Evolutionary conservation across 345 rosid genomes (phyloP).

Genomic region (Rhizophora apiculata): DNA sequence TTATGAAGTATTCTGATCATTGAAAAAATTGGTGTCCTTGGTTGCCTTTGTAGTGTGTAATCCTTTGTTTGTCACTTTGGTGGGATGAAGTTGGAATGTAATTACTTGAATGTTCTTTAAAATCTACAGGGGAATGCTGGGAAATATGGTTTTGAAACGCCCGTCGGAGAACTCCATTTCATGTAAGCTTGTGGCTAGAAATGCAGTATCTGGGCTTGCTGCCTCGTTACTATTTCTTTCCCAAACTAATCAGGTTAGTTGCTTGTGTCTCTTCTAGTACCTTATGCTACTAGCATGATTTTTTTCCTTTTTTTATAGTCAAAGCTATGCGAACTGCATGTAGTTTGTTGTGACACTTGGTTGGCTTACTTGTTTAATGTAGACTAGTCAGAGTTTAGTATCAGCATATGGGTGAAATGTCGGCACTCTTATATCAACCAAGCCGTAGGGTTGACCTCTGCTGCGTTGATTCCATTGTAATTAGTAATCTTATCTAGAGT

Average conservation of each 20-base stretch:
- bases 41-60: background rate
- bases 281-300: background rate
- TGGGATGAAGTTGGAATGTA: background rate
- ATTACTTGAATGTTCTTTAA: background rate
- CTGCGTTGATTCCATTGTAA: background rate
- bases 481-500: background rate
- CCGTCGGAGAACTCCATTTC: slow-evolving; percentile 32
- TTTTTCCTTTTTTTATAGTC: background rate
- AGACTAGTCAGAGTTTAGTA: background rate
- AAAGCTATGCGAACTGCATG: background rate
- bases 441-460: background rate
- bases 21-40: background rate
- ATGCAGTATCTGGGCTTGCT: slow-evolving; percentile 56
- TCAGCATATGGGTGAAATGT: background rate
- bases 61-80: background rate
- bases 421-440: background rate
- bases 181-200: slow-evolving; percentile 30
- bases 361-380: background rate
- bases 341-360: background rate
- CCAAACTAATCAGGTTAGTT: slow-evolving; percentile 57
- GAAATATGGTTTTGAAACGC: slow-evolving; percentile 39
- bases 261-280: slow-evolving; percentile 10
- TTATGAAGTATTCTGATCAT: background rate
- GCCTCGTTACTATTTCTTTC: slow-evolving; percentile 56
- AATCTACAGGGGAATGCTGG: slow-evolving; percentile 30